These are phyloP conservation scores for Claviceps monticola DNA, from an alignment of 2,329 filamentous ascomycete species.

Conservation along the genomic window DNA sequence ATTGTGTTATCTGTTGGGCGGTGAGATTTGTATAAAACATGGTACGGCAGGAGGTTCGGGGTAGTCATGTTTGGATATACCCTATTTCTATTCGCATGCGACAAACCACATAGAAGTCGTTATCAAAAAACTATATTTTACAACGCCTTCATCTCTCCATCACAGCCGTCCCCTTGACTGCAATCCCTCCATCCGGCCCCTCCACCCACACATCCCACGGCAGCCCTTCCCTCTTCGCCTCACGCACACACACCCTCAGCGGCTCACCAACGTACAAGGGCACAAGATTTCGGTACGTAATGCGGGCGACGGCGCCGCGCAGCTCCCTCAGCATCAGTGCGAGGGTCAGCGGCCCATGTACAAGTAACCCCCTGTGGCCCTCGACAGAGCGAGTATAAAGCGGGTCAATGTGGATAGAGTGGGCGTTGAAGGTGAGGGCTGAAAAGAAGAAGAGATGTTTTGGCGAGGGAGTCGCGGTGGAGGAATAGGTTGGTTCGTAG, in stretches of 20 bases:
- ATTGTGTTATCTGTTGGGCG: too few species aligned
- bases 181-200: slow-evolving; percentile 44
- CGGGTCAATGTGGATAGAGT: slow-evolving; percentile 75
- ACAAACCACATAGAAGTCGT: too few species aligned
- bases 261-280: slow-evolving; percentile 65
- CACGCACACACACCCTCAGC: slow-evolving; percentile 53
- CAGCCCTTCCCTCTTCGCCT: slow-evolving; percentile 18
- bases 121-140: too few species aligned
- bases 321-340: slow-evolving; percentile 63
- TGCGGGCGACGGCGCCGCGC: slow-evolving; percentile 29
- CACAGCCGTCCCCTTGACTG: slow-evolving; percentile 42
- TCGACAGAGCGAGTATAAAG: slow-evolving; percentile 57
- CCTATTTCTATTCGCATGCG: too few species aligned
- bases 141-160: slow-evolving; percentile 6
- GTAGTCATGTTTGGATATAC: too few species aligned
- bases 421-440: slow-evolving; percentile 82
- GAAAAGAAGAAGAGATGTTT: slow-evolving; percentile 79
- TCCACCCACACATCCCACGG: slow-evolving; percentile 53
- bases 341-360: slow-evolving; percentile 76
- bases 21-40: too few species aligned
- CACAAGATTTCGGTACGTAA: slow-evolving; percentile 70
- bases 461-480: slow-evolving; percentile 51
- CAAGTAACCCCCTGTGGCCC: slow-evolving; percentile 59
- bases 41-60: too few species aligned
- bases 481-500: slow-evolving; percentile 20